Percentiles rank a stretch among this genome's conserved stretches.
These are phyloP conservation scores for Plasmodium gallinaceum DNA, from an alignment of 169 alveolate species.

Conservation along the genomic window DNA sequence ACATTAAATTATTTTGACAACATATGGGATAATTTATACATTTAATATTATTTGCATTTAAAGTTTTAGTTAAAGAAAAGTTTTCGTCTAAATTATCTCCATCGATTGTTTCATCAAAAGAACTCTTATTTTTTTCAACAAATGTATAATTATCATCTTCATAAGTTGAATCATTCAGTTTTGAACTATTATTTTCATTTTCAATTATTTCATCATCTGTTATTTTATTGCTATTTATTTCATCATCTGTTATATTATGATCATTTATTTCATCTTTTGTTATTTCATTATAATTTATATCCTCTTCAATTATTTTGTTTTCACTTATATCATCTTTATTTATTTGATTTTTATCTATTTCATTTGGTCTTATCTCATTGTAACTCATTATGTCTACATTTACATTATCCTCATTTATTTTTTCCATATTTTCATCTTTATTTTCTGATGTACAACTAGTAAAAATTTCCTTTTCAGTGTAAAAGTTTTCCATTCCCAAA, in stretches of 20 bases:
- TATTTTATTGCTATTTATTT: neutral
- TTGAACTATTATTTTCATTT: neutral
- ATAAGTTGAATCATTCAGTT: neutral
- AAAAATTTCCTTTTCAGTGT: neutral
- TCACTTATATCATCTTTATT: neutral
- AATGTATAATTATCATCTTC: conserved; percentile 2
- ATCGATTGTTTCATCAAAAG: conserved; percentile 13
- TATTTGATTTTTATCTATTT: neutral
- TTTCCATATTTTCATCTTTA: neutral
- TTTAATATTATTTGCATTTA: neutral
- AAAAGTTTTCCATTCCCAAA: conserved; percentile 17
- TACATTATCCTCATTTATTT: neutral
- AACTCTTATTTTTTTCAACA: conserved; percentile 15
- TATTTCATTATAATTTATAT: neutral
- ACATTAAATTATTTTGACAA: conserved; percentile 1
- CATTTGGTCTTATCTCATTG: neutral
- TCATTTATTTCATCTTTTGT: neutral
- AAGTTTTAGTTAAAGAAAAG: conserved; percentile 15
- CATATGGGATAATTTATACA: conserved; percentile 5
- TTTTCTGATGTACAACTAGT: neutral
- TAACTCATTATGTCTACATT: neutral
- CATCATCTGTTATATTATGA: neutral
- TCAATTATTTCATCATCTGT: neutral
- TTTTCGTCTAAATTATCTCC: conserved; percentile 27
- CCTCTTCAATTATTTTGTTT: neutral